A percentile compares a stretch with the other conserved stretches of the same genome.
Conservation (phyloP, 352 stramenopile genomes). For the Globisporangium emineosum region DNA sequence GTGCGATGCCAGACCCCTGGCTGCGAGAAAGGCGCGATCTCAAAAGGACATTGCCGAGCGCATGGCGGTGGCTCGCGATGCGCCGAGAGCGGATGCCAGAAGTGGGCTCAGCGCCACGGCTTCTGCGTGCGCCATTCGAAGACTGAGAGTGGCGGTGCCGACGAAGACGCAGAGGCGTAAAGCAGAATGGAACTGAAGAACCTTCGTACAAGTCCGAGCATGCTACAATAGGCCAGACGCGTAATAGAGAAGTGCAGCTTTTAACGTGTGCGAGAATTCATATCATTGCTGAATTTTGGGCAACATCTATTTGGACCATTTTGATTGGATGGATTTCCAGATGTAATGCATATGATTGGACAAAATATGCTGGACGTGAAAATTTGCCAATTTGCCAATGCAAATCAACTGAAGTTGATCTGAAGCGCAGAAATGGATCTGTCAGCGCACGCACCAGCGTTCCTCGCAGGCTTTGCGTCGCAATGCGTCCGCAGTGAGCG, state of each 20-base stretch:
- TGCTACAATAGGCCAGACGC: neutral
- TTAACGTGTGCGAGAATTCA: too few relatives aligned
- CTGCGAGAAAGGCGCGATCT: slow-evolving; percentile 84
- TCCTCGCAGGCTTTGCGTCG: slow-evolving; percentile 28
- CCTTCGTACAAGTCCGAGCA: neutral
- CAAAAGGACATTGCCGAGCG: slow-evolving; percentile 77
- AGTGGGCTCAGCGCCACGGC: slow-evolving; percentile 73
- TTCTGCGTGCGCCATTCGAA: slow-evolving; percentile 80
- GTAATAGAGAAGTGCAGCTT: neutral
- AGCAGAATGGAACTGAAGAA: neutral
- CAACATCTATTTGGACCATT: too few relatives aligned
- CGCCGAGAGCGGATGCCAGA: slow-evolving; percentile 55
- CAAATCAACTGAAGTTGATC: too few relatives aligned
- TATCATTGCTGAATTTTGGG: too few relatives aligned
- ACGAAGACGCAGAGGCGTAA: neutral
- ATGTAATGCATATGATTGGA: too few relatives aligned
- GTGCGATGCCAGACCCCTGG: slow-evolving; percentile 75
- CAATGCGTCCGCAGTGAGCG: slow-evolving; percentile 29
- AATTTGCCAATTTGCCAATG: too few relatives aligned
- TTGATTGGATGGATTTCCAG: too few relatives aligned
- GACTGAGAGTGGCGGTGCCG: slow-evolving; percentile 10
- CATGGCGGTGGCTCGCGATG: slow-evolving; percentile 83
- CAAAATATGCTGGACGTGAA: too few relatives aligned
- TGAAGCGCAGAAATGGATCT: slow-evolving; percentile 3
- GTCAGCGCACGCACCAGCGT: slow-evolving; percentile 16